Evolutionary conservation across 371 early-diverging fungal genomes (phyloP), one percentile per base, ranked within the genome.

Genomic region (Globomyces sp.): DNA sequence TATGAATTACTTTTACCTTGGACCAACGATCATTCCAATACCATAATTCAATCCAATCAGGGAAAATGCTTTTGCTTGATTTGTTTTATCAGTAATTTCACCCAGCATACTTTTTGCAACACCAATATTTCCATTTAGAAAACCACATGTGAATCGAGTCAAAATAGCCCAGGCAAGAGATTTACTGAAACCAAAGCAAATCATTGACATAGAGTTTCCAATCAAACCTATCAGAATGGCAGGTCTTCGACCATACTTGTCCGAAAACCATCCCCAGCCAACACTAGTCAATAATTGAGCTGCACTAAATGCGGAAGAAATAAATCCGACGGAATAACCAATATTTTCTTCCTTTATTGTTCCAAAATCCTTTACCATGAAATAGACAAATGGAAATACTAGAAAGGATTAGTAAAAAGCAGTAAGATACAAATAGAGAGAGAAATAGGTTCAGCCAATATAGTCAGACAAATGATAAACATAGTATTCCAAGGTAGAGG

Each of bases 21-120:
- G 49, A 1, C 63, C 63, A n/a, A 63, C 49, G 6, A 63, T 63
- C n/a, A 45, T 24, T 10, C 63, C 63, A 39, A 63, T 37, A 3
- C 63, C 63, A 49, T 44, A 63, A 49, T 63, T 63, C n/a, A 63
- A 81, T 0, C 89, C 89, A 78, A 89, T 88, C 57, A 89, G 51
- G 5, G 86, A 75, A 71, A 89, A 90, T 1, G 79, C 65, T 50
- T 71, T 74, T 37, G 85, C 85, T 67, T 87, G 85, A 69, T 93
- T 94, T 0, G 90, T 86, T 5, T 80, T 71, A 67, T 92, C 90
- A 2, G 92, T 90, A 62, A 93, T 79, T 70, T 96, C 96, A 2
- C 90, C 91, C 24, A 94, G 76, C 74, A 92, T 88, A 24, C 89
- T 87, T 72, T 94, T 94, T 39, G 89, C 80, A 1, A 92, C 91